These are phyloP conservation scores for Hypocrella siamensis DNA, from an alignment of 2,329 filamentous ascomycete genomes.

Conservation along the genomic window DNA sequence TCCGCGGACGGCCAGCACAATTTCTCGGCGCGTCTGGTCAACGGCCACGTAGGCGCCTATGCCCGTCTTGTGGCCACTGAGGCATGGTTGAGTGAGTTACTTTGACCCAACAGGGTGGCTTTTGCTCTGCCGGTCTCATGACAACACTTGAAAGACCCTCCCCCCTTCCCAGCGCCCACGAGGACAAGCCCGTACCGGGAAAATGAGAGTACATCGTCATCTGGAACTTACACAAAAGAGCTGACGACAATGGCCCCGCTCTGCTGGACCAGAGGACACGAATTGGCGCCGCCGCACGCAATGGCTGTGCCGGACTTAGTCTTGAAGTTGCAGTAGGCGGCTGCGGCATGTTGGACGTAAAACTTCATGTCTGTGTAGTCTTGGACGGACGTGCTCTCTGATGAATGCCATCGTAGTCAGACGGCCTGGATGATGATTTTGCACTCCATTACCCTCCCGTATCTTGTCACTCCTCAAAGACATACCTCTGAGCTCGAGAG, in stretches of 20 bases:
- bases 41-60: constrained; percentile 34
- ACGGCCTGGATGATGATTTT: not conserved
- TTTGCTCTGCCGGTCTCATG: too few species aligned
- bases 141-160: too few species aligned
- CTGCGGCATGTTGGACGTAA: constrained; percentile 34
- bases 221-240: constrained; percentile 22
- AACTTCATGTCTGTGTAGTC: constrained; percentile 26
- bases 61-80: constrained; percentile 25
- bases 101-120: too few species aligned
- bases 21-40: constrained; percentile 30
- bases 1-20: constrained; percentile 47
- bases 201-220: too few species aligned
- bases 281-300: constrained; percentile 23
- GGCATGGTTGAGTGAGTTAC: too few species aligned
- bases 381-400: constrained; percentile 10
- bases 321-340: constrained; percentile 37
- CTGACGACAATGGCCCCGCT: constrained; percentile 26
- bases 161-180: too few species aligned
- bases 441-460: not conserved
- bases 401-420: not conserved
- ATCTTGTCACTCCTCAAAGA: not conserved
- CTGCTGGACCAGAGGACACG: constrained; percentile 27
- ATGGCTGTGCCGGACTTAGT: constrained; percentile 21
- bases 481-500: constrained; percentile 19
- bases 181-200: too few species aligned